These are phyloP conservation scores for Dacryopinax primogenitus DNA, from an alignment of 768 basidiomycete genomes.

Conservation along the genomic window DNA sequence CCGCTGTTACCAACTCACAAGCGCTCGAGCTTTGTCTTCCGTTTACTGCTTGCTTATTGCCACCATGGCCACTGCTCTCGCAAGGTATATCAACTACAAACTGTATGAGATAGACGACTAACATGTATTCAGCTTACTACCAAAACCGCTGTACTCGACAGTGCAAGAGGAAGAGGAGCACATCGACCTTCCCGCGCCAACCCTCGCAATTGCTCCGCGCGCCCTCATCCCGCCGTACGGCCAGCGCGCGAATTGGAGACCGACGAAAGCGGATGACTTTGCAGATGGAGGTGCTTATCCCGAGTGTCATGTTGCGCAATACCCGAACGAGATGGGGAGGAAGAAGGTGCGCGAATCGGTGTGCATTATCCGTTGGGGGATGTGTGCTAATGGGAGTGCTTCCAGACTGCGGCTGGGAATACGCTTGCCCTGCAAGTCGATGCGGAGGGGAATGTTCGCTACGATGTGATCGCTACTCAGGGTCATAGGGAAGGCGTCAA, in stretches of 20 bases:
- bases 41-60: neutral
- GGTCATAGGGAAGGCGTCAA: conserved; percentile 77
- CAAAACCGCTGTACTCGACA: conserved; percentile 47
- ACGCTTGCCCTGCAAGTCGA: conserved; percentile 96
- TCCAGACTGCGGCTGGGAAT: conserved; percentile 76
- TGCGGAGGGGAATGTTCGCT: conserved; percentile 88
- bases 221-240: conserved; percentile 69
- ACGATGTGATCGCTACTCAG: conserved; percentile 92
- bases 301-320: conserved; percentile 95
- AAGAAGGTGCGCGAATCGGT: conserved; percentile 57
- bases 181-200: conserved; percentile 23
- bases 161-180: conserved; percentile 46
- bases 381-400: neutral
- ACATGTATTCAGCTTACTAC: conserved; percentile 41
- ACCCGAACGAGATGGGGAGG: conserved; percentile 86
- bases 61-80: conserved; percentile 17
- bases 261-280: conserved; percentile 68
- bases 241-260: conserved; percentile 74
- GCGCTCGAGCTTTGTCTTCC: neutral
- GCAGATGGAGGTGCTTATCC: conserved; percentile 83
- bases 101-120: neutral
- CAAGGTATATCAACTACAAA: conserved; percentile 11
- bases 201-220: conserved; percentile 21
- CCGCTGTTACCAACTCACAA: neutral
- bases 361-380: neutral